Evolutionary conservation across 2,329 filamentous ascomycete genomes (phyloP), one percentile per base, ranked within the genome.

Genomic region (Arthrobotrys musiformis): DNA sequence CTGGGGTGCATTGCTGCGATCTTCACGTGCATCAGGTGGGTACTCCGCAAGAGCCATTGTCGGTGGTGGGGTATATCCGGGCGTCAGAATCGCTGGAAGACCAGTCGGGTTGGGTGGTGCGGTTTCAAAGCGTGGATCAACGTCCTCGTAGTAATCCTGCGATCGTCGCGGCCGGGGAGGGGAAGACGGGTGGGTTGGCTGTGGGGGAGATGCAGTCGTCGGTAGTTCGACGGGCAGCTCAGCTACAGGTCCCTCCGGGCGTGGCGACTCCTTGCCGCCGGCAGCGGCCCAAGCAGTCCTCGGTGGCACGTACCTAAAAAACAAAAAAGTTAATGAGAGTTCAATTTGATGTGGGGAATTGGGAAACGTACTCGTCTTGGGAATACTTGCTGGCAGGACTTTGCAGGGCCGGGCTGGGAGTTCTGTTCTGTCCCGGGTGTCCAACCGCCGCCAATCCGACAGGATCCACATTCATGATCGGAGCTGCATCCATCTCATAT

Each of bases 71-170:
- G 54, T 61, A 42, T 78, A 73, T 26, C 74, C 74, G 2, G 74
- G 58, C 11, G 67, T 78, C 4, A 73, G 42, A 30, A 67, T 64
- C 4, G 74, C 69, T 24, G 66, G 67, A 80, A 37, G 78, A 77
- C 73, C 69, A 79, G 74, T 48, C 67, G 82, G 79, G 79, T 37
- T 28, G 11, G 60, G n/a, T 22, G 60, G n/a, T 22, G 72, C 17
- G 4, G 13, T 7, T 17, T 73, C 74, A 56, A 97, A 98, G 70
- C 90, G 92, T 50, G 94, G 93, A 79, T 97, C 93, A 11, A 97
- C 89, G 82, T 98, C 94, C 86, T 98, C 95, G 82, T 96, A 97
- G 84, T 98, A 98, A 78, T 88, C 84, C 33, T 79, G 75, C 26
- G 80, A 79, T 44, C 70, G 66, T 76, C 48, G 76, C 58, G 70